phyloP scores from a whole-genome alignment of 164 flowering plant genomes.

The Buxus sempervirens region DNA sequence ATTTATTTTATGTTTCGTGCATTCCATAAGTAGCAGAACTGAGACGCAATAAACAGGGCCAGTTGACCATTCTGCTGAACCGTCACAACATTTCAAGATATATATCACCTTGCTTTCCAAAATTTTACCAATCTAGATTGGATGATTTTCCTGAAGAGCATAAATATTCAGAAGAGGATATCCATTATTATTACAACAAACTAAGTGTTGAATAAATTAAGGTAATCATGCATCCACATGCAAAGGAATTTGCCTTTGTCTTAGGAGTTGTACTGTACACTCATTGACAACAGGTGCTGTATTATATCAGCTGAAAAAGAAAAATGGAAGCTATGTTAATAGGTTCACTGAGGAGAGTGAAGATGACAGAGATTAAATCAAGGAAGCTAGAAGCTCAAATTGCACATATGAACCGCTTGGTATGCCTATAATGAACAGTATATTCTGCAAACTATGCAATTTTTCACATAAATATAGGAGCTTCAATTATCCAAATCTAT shows the following conservation, averaged over 20 bases:
- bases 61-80: constrained; percentile 57
- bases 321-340: constrained; percentile 38
- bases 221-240: constrained; percentile 27
- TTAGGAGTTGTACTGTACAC: neutral
- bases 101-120: constrained; percentile 18
- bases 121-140: constrained; percentile 23
- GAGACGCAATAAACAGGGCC: constrained; percentile 49
- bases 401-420: constrained; percentile 56
- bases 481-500: too few relatives aligned
- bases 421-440: constrained; percentile 20
- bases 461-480: too few relatives aligned
- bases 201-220: constrained; percentile 23
- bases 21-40: constrained; percentile 3
- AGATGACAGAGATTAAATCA: constrained; percentile 43
- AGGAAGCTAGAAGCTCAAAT: constrained; percentile 58
- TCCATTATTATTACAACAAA: constrained; percentile 11
- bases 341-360: constrained; percentile 74
- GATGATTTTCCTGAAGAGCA: constrained; percentile 21
- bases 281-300: constrained; percentile 1
- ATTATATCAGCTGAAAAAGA: constrained; percentile 37
- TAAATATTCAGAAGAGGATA: constrained; percentile 18
- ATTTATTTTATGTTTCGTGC: neutral
- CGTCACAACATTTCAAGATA: constrained; percentile 35
- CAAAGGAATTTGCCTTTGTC: neutral
- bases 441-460: neutral